Evolutionary conservation across 441 rosid genomes (phyloP), one percentile per base, ranked within the genome.

Genomic region (Capsella rubella): DNA sequence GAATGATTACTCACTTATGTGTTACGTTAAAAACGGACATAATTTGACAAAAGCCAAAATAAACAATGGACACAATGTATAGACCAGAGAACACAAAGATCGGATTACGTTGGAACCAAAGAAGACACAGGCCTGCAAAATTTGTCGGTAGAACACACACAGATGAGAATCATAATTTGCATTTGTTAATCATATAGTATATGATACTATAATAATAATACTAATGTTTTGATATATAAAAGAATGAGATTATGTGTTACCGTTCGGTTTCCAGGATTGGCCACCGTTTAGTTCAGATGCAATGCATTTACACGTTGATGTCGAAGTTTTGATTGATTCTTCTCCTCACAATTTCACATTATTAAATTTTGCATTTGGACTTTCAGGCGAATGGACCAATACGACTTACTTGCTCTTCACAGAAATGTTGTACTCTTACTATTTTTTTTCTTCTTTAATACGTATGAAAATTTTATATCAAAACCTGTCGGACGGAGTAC

Each of bases 41-140:
- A 68, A 8, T 32, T 52, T 37, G 34, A 71, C 53, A 51, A 1
- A 31, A 6, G 25, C 25, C 45, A 14, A 42, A 34, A 59, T 11
- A 49, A 28, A 37, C 15, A 34, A 27, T 46, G 21, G 42, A 47
- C 29, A 55, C 29, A 37, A 13, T 56, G 53, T 49, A 58, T 60
- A 43, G 64, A 68, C 49, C 78, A 61, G 47, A 68, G 31, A 74
- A 25, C 68, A 62, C 21, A 68, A 67, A 67, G 69, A 67, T 67
- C 69, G 25, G 40, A 31, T 21, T 21, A 21, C 25, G 25, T 25
- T 43, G n/a, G 13, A 53, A 52, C 64, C 56, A 60, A 60, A 32
- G 57, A 60, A 32, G 57, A 43, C 64, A 60, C 16, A 37, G 9
- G 47, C 27, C 29, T 61, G 45, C 37, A 69, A 28, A 67, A 16